Evolutionary conservation across 805 yeast genomes (phyloP).

Genomic region (Ascoidea tarda): DNA sequence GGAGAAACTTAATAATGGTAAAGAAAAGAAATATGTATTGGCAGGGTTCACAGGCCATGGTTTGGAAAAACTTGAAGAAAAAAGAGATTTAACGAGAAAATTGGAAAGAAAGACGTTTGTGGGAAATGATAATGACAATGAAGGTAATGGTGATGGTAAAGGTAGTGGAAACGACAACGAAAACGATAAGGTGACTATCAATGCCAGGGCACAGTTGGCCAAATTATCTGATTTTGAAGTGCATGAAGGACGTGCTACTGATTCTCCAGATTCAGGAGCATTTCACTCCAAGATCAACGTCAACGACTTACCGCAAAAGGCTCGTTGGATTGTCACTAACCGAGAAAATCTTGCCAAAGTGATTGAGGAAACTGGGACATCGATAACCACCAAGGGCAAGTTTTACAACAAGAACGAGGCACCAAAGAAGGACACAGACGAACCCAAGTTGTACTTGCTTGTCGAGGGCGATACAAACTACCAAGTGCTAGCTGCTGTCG

Average conservation of each 20-base stretch:
- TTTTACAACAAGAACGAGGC: constrained; percentile 39
- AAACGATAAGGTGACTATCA: constrained; percentile 6
- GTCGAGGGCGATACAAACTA: constrained; percentile 49
- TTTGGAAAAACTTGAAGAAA: constrained; percentile 57
- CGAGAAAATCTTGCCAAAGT: constrained; percentile 48
- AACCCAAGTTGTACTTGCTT: constrained; percentile 61
- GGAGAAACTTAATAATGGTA: constrained; percentile 50
- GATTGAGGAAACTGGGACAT: constrained; percentile 56
- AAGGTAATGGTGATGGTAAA: constrained; percentile 5
- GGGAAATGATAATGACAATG: constrained; percentile 19
- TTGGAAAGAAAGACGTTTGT: constrained; percentile 37
- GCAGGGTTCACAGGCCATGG: constrained; percentile 94
- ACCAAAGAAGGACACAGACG: constrained; percentile 39
- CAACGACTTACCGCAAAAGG: constrained; percentile 74
- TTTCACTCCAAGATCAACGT: constrained; percentile 61
- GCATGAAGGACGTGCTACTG: constrained; percentile 25
- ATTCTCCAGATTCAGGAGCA: constrained; percentile 38
- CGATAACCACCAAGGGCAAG: constrained; percentile 74
- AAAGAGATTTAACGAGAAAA: constrained; percentile 34
- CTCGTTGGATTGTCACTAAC: constrained; percentile 66
- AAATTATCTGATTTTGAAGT: constrained; percentile 10
- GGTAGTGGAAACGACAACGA: constrained; percentile 2
- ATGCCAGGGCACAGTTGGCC: constrained; percentile 6
- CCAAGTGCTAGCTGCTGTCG: constrained; percentile 9
- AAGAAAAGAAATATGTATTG: constrained; percentile 35